Evolutionary conservation across 108 stramenopile genomes (phyloP).

Genomic region (Epipyxis sp.): DNA sequence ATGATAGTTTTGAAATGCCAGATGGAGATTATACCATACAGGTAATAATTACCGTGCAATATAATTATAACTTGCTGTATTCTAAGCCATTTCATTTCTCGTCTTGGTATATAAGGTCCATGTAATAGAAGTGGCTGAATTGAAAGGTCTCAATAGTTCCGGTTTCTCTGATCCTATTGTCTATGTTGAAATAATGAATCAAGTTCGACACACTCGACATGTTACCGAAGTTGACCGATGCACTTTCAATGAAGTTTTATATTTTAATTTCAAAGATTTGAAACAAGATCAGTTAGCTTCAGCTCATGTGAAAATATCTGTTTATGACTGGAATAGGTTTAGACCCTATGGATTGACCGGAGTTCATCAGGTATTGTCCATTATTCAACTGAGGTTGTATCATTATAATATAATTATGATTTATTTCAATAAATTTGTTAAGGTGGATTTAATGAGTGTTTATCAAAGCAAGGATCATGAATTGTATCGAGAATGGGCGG

Average conservation of each 20-base stretch:
- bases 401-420: no score
- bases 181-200: not conserved
- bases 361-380: not conserved
- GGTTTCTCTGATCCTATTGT: conserved; percentile 1
- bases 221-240: not conserved
- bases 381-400: no score
- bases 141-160: not conserved
- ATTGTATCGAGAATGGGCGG: not conserved
- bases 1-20: not conserved
- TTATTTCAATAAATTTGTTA: no score
- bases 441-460: not conserved
- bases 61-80: no score
- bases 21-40: conserved; percentile 1
- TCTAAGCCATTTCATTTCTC: no score
- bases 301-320: conserved; percentile 5
- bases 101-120: no score
- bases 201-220: not conserved
- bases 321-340: not conserved
- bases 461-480: not conserved
- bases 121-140: not conserved
- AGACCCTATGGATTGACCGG: not conserved
- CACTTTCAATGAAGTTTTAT: not conserved
- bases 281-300: not conserved
- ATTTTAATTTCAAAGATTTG: not conserved
- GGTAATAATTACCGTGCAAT: no score